Conservation (phyloP, 2,329 filamentous ascomycete genomes). For the Talaromyces sp. region DNA sequence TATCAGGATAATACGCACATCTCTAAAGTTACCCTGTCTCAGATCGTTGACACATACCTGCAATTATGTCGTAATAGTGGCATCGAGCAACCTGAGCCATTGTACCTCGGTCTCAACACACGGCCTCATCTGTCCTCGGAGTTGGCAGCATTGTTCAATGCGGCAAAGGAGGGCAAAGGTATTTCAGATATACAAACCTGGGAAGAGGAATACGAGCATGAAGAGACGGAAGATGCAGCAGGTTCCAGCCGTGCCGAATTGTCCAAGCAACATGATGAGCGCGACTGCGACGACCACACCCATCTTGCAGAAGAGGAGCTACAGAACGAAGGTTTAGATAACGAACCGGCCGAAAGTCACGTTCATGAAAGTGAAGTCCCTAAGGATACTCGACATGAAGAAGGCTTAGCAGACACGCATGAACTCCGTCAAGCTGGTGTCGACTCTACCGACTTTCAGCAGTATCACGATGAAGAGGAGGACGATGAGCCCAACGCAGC, state of each 20-base stretch:
- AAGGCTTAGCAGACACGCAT: conserved; percentile 9
- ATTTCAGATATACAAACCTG: conserved; percentile 48
- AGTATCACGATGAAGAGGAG: conserved; percentile 9
- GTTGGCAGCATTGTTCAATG: conserved; percentile 51
- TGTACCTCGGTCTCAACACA: conserved; percentile 57
- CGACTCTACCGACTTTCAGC: not conserved
- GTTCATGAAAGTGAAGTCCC: conserved; percentile 10
- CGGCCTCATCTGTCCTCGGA: conserved; percentile 54
- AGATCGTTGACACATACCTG: conserved; percentile 60
- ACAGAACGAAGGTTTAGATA: conserved; percentile 3
- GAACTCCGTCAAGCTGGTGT: not conserved
- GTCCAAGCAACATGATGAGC: conserved; percentile 18
- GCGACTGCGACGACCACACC: conserved; percentile 9
- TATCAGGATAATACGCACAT: conserved; percentile 49
- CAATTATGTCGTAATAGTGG: conserved; percentile 60
- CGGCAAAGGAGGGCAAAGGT: conserved; percentile 57
- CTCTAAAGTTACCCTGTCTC: conserved; percentile 51
- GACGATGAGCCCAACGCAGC: not conserved
- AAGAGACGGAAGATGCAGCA: conserved; percentile 15
- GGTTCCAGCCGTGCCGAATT: not conserved
- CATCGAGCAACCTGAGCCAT: conserved; percentile 49
- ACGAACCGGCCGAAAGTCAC: conserved; percentile 5
- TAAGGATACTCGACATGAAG: not conserved
- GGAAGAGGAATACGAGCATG: conserved; percentile 47
- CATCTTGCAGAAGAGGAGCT: conserved; percentile 22